Base-by-base conservation (phyloP, 2,329 filamentous ascomycete species). In the Hypoxylon sp. region DNA sequence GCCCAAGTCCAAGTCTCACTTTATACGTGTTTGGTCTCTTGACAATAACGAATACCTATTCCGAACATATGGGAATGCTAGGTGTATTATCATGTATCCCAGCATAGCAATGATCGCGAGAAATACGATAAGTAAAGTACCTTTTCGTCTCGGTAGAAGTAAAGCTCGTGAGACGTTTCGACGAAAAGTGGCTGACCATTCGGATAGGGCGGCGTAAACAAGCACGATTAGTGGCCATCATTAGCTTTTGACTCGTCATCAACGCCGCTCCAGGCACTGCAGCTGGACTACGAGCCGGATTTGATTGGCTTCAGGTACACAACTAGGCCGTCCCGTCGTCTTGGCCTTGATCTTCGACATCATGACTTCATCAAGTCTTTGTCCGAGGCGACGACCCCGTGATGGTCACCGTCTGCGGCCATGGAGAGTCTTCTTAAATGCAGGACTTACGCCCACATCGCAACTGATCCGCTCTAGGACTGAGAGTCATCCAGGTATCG, bases 331-430 rank as follows among this genome's bases (percentile, higher is more conserved):
- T 39, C 54, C 21, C 48, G n/a, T 53, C 34, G 37, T 45, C 63
- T 66, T 63, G 62, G 66, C 59, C 46, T 11, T 58, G 43, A 47
- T 58, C 43, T 21, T 63, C 55, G 53, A 56, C 59, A 68, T 68
- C 63, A 68, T 68, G 66, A 68, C 59, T 63, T 68, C 63, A 68
- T 68, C 41, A 32, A 2, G 51, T 43, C 54, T 68, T 61, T 63
- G 57, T 63, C 6, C 47, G 55, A 12, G 29, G 41, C 25, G 39
- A 48, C 34, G 19, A 47, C 53, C 52, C 57, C 47, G 58, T 51
- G 41, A 65, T 55, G n/a, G 16, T 27, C 25, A 43, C 45, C 47
- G 43, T 41, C 56, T 30, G 43, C 30, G 32, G 56, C 25, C 16
- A 39, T 23, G 48, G 37, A 37, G 29, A 29, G 41, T 3, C n/a